Conservation (phyloP, 306 rosid species). For the Corylus avellana region DNA sequence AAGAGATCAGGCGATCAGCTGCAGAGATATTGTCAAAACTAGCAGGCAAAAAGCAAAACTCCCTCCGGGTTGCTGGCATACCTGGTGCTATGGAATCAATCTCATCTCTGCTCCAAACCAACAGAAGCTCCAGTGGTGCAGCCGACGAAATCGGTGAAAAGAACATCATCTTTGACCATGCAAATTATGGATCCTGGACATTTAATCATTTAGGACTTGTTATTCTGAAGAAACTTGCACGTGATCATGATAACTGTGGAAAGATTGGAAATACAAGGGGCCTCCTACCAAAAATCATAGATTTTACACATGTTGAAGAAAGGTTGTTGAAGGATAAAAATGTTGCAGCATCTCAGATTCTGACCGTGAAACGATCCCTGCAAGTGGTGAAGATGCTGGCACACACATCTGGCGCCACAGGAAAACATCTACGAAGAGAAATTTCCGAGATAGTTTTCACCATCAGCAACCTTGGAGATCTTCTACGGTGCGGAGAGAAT, state of each 20-base stretch:
- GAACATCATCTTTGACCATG: conserved; percentile 48
- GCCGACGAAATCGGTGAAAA: conserved; percentile 83
- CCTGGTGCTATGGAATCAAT: conserved; percentile 96
- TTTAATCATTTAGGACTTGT: conserved; percentile 80
- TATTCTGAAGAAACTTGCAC: conserved; percentile 80
- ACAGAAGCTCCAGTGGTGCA: conserved; percentile 55
- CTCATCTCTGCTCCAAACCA: conserved; percentile 71
- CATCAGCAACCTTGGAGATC: conserved; percentile 80
- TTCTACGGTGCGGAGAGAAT: conserved; percentile 67
- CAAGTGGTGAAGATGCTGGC: conserved; percentile 88
- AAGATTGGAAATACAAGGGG: conserved; percentile 93
- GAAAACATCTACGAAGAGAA: conserved; percentile 70
- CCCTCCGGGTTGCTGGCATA: conserved; percentile 78
- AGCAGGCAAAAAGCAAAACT: conserved; percentile 86
- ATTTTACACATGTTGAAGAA: conserved; percentile 73
- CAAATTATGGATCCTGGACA: conserved; percentile 67
- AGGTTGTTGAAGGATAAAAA: conserved; percentile 55
- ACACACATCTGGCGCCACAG: conserved; percentile 75
- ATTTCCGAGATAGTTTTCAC: conserved; percentile 86
- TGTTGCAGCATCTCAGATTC: conserved; percentile 52
- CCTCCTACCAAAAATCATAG: conserved; percentile 80
- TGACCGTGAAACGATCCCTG: conserved; percentile 68
- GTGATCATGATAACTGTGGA: conserved; percentile 84
- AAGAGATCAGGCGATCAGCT: conserved; percentile 75
- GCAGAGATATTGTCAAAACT: conserved; percentile 77